Evolutionary conservation across 441 rosid species (phyloP).

Genomic region (Syzygium malaccense): DNA sequence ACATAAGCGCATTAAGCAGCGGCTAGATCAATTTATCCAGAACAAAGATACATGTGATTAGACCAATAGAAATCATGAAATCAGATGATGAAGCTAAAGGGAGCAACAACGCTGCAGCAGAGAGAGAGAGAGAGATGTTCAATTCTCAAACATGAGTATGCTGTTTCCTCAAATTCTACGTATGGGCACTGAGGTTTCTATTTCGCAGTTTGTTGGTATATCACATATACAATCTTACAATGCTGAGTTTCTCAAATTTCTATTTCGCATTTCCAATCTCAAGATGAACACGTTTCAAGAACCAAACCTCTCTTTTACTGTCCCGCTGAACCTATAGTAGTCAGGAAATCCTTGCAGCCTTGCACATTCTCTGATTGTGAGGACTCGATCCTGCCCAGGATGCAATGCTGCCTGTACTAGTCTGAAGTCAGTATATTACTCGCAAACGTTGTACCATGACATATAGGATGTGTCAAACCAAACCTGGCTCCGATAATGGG

Average conservation of each 20-base stretch:
- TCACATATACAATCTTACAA: neutral
- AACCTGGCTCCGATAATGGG: constrained; percentile 67
- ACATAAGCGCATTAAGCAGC: neutral
- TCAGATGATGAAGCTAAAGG: neutral
- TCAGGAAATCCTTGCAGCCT: constrained; percentile 98
- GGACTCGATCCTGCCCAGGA: constrained; percentile 92
- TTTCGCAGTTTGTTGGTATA: neutral
- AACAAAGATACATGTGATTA: neutral
- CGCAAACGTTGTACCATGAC: neutral
- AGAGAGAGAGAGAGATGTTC: neutral
- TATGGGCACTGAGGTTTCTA: neutral
- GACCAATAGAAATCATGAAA: neutral
- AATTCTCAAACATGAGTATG: neutral
- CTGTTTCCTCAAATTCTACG: neutral
- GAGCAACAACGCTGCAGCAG: neutral
- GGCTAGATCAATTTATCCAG: neutral
- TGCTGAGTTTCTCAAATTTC: neutral
- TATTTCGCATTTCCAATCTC: neutral
- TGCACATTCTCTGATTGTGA: constrained; percentile 79
- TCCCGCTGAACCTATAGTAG: constrained; percentile 78
- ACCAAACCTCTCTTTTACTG: constrained; percentile 59
- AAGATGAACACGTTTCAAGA: neutral
- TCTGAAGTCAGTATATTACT: neutral
- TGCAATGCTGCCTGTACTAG: constrained; percentile 55
- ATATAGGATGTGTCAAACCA: neutral